These are phyloP conservation scores for Hericium rajendrae DNA, from an alignment of 768 basidiomycete species.

Conservation along the genomic window DNA sequence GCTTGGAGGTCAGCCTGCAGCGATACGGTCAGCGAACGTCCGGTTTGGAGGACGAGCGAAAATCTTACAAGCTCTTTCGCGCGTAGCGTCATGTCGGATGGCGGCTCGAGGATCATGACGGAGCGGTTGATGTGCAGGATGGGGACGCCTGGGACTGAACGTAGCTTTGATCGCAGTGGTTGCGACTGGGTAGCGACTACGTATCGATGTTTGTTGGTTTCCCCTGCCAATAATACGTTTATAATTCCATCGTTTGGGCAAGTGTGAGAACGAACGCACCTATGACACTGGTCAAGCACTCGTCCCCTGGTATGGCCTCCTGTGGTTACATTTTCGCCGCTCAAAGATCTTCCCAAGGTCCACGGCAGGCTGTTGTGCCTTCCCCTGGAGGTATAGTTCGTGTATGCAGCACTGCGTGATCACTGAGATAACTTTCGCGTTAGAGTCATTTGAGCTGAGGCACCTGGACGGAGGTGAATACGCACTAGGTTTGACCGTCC, in stretches of 20 bases:
- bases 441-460: background rate
- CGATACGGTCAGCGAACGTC: background rate
- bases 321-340: slow-evolving; percentile 89
- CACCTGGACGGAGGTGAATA: slow-evolving; percentile 6
- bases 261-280: slow-evolving; percentile 38
- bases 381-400: slow-evolving; percentile 82
- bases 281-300: slow-evolving; percentile 73
- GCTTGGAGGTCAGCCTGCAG: slow-evolving; percentile 55
- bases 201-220: slow-evolving; percentile 87
- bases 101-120: slow-evolving; percentile 89
- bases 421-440: slow-evolving; percentile 62
- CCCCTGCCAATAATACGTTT: slow-evolving; percentile 34
- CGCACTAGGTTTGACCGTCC: slow-evolving; percentile 87
- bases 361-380: slow-evolving; percentile 59
- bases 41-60: background rate
- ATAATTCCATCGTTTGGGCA: background rate
- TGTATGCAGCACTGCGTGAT: slow-evolving; percentile 98
- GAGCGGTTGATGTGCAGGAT: slow-evolving; percentile 86
- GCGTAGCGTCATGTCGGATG: slow-evolving; percentile 65
- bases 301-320: slow-evolving; percentile 78
- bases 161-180: slow-evolving; percentile 57
- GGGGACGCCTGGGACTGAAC: slow-evolving; percentile 75
- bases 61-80: slow-evolving; percentile 52
- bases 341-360: slow-evolving; percentile 93
- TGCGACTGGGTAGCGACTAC: slow-evolving; percentile 79